Percentiles rank a stretch among this genome's conserved stretches.
phyloP scores from a whole-genome alignment of 306 rosid genomes.

The Trichosanthes cucumerina region DNA sequence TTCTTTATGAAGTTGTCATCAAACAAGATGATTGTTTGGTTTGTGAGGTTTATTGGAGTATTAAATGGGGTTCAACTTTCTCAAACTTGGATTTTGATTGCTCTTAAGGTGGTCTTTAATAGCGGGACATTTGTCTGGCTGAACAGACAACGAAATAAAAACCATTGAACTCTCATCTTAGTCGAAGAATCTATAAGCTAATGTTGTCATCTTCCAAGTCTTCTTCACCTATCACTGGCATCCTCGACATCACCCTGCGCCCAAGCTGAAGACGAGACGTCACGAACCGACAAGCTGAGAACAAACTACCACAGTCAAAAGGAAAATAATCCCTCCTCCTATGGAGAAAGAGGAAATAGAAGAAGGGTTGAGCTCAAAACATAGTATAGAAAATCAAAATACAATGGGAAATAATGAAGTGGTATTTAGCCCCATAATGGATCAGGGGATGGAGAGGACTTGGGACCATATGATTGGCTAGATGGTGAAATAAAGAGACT shows the following conservation, averaged over 20 bases:
- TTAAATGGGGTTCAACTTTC: neutral
- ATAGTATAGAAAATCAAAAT: neutral
- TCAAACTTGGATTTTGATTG: neutral
- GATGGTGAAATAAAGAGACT: conserved; percentile 9
- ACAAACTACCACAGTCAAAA: neutral
- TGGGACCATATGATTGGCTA: conserved; percentile 9
- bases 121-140: conserved; percentile 58
- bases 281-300: neutral
- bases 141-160: conserved; percentile 87
- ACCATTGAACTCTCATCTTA: conserved; percentile 71
- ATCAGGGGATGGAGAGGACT: neutral
- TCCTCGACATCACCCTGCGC: neutral
- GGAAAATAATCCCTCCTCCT: neutral
- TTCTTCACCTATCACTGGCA: neutral
- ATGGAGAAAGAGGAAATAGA: neutral
- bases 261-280: neutral
- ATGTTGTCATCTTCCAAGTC: neutral
- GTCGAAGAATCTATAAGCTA: conserved; percentile 30
- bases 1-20: neutral
- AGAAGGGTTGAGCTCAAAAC: neutral
- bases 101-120: conserved; percentile 68
- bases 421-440: neutral
- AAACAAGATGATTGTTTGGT: neutral
- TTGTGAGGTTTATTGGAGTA: neutral
- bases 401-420: neutral